Percentiles rank a stretch among this genome's conserved stretches.
These are phyloP conservation scores for Malus sieversii DNA, from an alignment of 306 rosid species.

Conservation along the genomic window DNA sequence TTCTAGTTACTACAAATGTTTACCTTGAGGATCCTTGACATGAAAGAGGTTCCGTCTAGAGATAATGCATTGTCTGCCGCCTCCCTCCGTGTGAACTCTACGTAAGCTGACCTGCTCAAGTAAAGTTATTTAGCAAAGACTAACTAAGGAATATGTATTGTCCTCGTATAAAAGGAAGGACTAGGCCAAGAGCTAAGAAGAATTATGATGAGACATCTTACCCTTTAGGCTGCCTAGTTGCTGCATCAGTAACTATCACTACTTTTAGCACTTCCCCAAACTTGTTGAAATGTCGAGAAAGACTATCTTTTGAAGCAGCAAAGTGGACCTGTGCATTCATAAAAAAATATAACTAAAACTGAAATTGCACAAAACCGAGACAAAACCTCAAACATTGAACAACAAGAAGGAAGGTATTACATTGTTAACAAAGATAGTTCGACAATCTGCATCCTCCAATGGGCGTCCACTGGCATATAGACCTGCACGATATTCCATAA, in stretches of 20 bases:
- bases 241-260: slow-evolving; percentile 61
- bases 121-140: slow-evolving; percentile 16
- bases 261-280: slow-evolving; percentile 86
- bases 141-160: neutral
- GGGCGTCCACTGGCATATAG: slow-evolving; percentile 48
- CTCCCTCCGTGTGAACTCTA: slow-evolving; percentile 88
- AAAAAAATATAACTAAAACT: neutral
- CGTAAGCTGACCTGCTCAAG: slow-evolving; percentile 79
- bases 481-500: slow-evolving; percentile 36
- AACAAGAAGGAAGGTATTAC: slow-evolving; percentile 37
- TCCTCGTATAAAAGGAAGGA: neutral
- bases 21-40: slow-evolving; percentile 98
- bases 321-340: slow-evolving; percentile 62
- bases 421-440: slow-evolving; percentile 88
- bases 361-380: neutral
- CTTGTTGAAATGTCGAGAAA: slow-evolving; percentile 81
- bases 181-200: neutral
- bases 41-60: slow-evolving; percentile 82
- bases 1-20: neutral
- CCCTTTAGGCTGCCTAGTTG: slow-evolving; percentile 92
- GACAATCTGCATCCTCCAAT: slow-evolving; percentile 73
- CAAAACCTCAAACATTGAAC: neutral
- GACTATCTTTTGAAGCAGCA: slow-evolving; percentile 86
- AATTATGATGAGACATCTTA: slow-evolving; percentile 26
- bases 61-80: slow-evolving; percentile 85